Percentiles rank a stretch among this genome's conserved stretches.
phyloP scores from a whole-genome alignment of 2,329 filamentous ascomycete genomes.

The Biscogniauxia mediterranea region DNA sequence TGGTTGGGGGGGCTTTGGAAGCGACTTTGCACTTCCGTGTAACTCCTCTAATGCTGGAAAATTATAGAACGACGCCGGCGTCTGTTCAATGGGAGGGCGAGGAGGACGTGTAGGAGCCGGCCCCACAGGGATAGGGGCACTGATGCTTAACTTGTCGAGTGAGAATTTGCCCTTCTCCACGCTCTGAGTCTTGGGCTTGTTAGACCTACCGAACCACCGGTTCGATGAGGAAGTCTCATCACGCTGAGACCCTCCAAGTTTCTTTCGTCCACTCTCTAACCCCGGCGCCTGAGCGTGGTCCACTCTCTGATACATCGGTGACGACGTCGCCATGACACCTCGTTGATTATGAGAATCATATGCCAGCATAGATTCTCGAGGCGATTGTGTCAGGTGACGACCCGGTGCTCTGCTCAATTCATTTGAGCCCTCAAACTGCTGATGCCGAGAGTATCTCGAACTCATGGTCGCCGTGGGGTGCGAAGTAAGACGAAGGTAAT shows the following conservation, averaged over 20 bases:
- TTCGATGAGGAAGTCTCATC: neutral
- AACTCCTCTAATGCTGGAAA: slow-evolving; percentile 3
- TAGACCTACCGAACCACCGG: slow-evolving; percentile 8
- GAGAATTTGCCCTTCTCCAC: slow-evolving; percentile 2
- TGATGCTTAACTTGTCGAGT: slow-evolving; percentile 9
- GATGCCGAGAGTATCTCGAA: slow-evolving; percentile 8
- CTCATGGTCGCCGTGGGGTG: slow-evolving; percentile 6
- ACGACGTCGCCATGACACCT: neutral
- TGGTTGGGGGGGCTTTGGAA: neutral
- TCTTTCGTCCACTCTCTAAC: slow-evolving; percentile 3
- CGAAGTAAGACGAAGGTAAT: neutral
- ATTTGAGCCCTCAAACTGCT: neutral
- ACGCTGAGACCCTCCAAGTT: neutral
- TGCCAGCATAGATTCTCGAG: slow-evolving; percentile 17
- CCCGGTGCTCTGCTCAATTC: neutral
- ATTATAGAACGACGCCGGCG: neutral
- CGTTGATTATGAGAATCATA: slow-evolving; percentile 3
- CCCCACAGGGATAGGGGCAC: slow-evolving; percentile 6
- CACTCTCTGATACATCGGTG: slow-evolving; percentile 4
- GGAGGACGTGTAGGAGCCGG: slow-evolving; percentile 2
- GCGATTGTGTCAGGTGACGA: neutral
- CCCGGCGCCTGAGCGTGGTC: slow-evolving; percentile 2
- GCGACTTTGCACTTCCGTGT: neutral
- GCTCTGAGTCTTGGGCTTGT: neutral
- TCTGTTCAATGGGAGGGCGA: slow-evolving; percentile 1